These are phyloP conservation scores for Pseudomicrostroma phylloplanum DNA, from an alignment of 1,284 basidiomycete genomes.

Conservation along the genomic window DNA sequence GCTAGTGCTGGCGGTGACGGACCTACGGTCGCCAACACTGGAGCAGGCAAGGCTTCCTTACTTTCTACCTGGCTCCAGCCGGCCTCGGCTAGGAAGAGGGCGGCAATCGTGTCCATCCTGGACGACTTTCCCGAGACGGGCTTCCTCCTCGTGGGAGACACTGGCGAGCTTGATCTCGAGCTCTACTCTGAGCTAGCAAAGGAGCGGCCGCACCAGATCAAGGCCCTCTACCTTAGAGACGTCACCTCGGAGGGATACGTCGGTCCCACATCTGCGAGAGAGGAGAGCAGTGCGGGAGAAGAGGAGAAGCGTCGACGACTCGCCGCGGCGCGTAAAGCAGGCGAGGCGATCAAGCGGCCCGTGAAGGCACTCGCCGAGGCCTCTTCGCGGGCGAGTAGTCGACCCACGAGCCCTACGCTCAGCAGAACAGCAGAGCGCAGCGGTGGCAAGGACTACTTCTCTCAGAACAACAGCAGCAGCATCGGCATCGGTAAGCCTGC, in stretches of 20 bases:
- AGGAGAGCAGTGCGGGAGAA: background rate
- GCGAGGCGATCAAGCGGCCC: background rate
- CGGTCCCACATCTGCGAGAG: background rate
- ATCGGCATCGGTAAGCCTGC: background rate
- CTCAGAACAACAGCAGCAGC: background rate
- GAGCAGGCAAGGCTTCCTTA: slow-evolving; percentile 15
- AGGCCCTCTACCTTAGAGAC: slow-evolving; percentile 43
- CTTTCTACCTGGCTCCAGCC: slow-evolving; percentile 37
- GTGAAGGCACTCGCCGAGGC: background rate
- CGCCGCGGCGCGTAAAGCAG: background rate
- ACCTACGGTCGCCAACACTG: background rate
- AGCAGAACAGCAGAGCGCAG: background rate
- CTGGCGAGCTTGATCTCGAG: slow-evolving; percentile 46
- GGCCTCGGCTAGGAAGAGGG: slow-evolving; percentile 33
- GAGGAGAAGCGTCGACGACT: background rate
- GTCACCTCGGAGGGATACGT: slow-evolving; percentile 17
- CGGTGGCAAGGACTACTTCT: background rate
- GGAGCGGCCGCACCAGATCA: slow-evolving; percentile 33
- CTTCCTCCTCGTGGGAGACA: slow-evolving; percentile 45
- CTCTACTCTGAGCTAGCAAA: slow-evolving; percentile 39
- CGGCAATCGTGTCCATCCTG: slow-evolving; percentile 28
- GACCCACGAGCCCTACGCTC: no score
- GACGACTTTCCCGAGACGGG: slow-evolving; percentile 27
- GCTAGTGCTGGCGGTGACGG: slow-evolving; percentile 5
- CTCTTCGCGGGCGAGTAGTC: no score